These are phyloP conservation scores for Chlorella variabilis DNA, from an alignment of 163 green algal genomes.

Conservation along the genomic window DNA sequence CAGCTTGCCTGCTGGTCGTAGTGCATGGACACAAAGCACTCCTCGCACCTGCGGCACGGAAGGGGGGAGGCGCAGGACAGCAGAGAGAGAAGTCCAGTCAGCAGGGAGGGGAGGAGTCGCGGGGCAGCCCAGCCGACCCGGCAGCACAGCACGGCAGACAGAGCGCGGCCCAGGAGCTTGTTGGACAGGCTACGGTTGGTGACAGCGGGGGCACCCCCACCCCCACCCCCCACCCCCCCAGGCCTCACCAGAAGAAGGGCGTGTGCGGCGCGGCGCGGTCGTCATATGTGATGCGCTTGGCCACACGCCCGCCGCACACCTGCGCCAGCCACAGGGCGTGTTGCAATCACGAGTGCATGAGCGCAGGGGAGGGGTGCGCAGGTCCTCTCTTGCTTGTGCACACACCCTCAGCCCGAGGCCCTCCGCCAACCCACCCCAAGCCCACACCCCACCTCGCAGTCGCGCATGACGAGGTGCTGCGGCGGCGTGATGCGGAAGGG, in stretches of 20 bases:
- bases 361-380: not conserved
- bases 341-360: not conserved
- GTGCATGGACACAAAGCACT: constrained; percentile 54
- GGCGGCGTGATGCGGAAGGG: constrained; percentile 26
- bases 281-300: constrained; percentile 51
- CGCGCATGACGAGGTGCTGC: constrained; percentile 3
- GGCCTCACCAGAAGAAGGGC: constrained; percentile 46
- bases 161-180: no score
- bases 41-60: constrained; percentile 42
- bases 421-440: not conserved
- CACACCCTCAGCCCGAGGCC: not conserved
- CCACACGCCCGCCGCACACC: constrained; percentile 21
- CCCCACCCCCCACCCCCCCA: not conserved
- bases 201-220: no score
- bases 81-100: not conserved
- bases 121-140: not conserved
- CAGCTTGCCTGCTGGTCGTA: constrained; percentile 30
- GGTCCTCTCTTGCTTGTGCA: no score
- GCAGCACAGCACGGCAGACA: no score
- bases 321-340: no score
- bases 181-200: no score
- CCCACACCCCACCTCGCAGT: constrained; percentile 35
- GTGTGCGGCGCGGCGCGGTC: constrained; percentile 38
- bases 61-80: not conserved
- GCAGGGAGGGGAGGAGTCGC: not conserved